Base-by-base conservation (phyloP, 352 stramenopile species). In the Globisporangium viniferum region DNA sequence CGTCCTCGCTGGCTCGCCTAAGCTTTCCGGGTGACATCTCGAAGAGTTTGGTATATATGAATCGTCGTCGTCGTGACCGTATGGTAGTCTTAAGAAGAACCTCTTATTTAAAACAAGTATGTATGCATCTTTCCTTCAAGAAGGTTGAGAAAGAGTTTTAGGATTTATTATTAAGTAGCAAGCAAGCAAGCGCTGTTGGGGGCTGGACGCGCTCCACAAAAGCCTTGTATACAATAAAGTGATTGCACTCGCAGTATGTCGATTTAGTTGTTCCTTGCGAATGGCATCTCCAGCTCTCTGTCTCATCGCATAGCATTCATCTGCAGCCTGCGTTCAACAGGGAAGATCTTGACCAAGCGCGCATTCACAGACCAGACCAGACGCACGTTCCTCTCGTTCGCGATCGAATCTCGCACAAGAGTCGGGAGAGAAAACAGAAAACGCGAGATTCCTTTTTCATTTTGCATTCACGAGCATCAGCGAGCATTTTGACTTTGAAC, bases 31-130 rank as follows among this genome's bases (percentile, higher is more conserved):
- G 46, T 51, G 2, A 6, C 44, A 4, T 5, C 51, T 8, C 18
- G 15, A 14, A 53, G 35, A 12, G 6, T 41, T 8, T 29, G 55
- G 12, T 61, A 48, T 61, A 48, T 61, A 33, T 61, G 33, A 61
- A 29, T 35, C 33, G 0, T 24, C 24, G 56, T 61, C 56, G 31
- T 61, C 44, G 14, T 49, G 29, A 41, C 31, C 15, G 27, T 24
- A 10, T 56, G 31, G 44, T 29, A 49, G 44, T 55, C 31, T 15
- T 24, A 59, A 56, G 18, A 31, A 39, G 5, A 35, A 35, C 29
- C 46, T 58, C 49, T 48, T 59, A 66, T 66, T 66, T 66, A 66
- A 49, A 48, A 24, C 60, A 66, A 79, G 98, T 20, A 89, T 99
- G 56, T 61, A 22, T 48, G 56, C 56, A 29, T 61, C 15, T 27